Conservation (phyloP, 345 rosid genomes). For the Bruguiera gymnorhiza region DNA sequence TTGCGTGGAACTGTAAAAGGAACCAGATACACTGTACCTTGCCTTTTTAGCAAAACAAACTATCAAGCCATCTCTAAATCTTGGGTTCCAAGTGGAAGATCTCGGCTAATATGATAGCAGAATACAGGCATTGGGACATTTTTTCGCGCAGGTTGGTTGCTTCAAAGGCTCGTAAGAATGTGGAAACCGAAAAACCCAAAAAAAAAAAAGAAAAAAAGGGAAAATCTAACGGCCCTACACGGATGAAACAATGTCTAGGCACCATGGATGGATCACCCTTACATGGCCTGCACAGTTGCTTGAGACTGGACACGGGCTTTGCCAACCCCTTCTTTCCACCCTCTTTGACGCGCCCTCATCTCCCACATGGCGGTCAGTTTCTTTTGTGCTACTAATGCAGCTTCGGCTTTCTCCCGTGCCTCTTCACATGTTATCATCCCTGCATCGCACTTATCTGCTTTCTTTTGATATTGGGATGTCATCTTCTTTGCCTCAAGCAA, state of each 20-base stretch:
- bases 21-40: too few relatives aligned
- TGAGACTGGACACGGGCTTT: conserved; percentile 45
- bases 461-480: conserved; percentile 87
- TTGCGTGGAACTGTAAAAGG: too few relatives aligned
- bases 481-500: conserved; percentile 96
- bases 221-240: neutral
- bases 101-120: too few relatives aligned
- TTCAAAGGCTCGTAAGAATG: too few relatives aligned
- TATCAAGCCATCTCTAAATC: too few relatives aligned
- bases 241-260: neutral
- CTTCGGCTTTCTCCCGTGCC: conserved; percentile 85
- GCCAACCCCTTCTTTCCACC: conserved; percentile 61
- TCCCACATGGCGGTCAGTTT: conserved; percentile 74
- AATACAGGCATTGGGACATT: too few relatives aligned
- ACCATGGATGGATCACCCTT: conserved; percentile 6
- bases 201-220: too few relatives aligned
- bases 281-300: conserved; percentile 47
- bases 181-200: too few relatives aligned
- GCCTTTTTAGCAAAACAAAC: too few relatives aligned
- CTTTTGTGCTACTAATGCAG: conserved; percentile 64
- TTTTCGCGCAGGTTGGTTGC: too few relatives aligned
- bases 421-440: conserved; percentile 99
- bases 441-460: conserved; percentile 93
- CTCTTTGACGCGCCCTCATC: conserved; percentile 77
- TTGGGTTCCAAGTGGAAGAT: too few relatives aligned